Percentiles rank a stretch among this genome's conserved stretches.
Evolutionary conservation across 2,329 filamentous ascomycete species (phyloP).

Genomic region (Fusarium illudens): DNA sequence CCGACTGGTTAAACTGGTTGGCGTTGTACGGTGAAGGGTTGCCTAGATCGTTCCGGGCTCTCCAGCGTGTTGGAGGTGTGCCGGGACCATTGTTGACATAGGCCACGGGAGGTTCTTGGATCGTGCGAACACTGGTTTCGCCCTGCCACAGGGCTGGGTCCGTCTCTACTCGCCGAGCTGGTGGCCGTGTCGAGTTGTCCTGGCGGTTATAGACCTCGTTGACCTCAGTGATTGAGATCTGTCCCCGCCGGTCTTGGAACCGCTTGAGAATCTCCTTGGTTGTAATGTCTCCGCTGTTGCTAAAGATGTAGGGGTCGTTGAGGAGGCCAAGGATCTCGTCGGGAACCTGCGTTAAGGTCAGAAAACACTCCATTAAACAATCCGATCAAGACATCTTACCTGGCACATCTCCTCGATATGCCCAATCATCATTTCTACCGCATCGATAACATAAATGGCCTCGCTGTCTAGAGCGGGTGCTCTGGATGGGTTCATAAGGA

Average conservation of each 20-base stretch:
- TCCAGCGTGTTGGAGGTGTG: slow-evolving; percentile 60
- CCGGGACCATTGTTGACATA: slow-evolving; percentile 52
- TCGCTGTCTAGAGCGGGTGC: slow-evolving; percentile 78
- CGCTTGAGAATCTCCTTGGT: slow-evolving; percentile 97
- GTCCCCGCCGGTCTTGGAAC: slow-evolving; percentile 79
- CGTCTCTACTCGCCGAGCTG: slow-evolving; percentile 77
- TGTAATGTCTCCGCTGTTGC: slow-evolving; percentile 84
- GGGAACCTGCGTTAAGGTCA: slow-evolving; percentile 72
- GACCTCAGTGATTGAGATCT: slow-evolving; percentile 68
- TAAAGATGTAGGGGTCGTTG: slow-evolving; percentile 83
- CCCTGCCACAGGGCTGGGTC: slow-evolving; percentile 85
- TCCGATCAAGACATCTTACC: slow-evolving; percentile 65
- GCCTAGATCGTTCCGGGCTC: slow-evolving; percentile 54
- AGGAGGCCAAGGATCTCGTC: slow-evolving; percentile 89
- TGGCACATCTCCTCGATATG: slow-evolving; percentile 97
- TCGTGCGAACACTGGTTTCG: slow-evolving; percentile 83
- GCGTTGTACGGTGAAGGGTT: slow-evolving; percentile 56
- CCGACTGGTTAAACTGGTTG: slow-evolving; percentile 56
- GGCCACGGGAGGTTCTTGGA: slow-evolving; percentile 66
- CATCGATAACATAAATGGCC: slow-evolving; percentile 92
- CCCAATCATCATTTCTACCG: slow-evolving; percentile 88
- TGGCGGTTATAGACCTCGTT: slow-evolving; percentile 65
- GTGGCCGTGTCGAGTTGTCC: slow-evolving; percentile 64
- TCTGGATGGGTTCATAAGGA: slow-evolving; percentile 77
- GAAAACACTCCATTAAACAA: background rate